Evolutionary conservation across 2,329 filamentous ascomycete genomes (phyloP).

Genomic region (Penicillium sp.): DNA sequence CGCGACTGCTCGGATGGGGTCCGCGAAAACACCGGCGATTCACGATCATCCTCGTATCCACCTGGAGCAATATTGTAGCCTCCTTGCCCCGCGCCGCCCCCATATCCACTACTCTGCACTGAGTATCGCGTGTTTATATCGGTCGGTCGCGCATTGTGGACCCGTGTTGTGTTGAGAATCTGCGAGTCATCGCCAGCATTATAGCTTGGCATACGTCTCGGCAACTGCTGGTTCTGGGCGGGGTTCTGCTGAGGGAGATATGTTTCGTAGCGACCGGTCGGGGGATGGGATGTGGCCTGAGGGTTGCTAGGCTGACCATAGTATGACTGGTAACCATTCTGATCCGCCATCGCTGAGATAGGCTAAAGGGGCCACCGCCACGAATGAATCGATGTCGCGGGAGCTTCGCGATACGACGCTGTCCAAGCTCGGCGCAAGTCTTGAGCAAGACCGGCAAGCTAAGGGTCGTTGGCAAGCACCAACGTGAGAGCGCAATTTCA

Average conservation of each 20-base stretch:
- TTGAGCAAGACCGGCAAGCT: background rate
- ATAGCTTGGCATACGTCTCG: slow-evolving; percentile 69
- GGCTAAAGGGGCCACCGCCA: background rate
- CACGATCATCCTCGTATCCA: slow-evolving; percentile 36
- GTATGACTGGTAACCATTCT: slow-evolving; percentile 55
- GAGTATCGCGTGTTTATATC: slow-evolving; percentile 41
- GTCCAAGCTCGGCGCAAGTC: background rate
- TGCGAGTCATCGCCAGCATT: slow-evolving; percentile 73
- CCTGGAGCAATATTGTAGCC: slow-evolving; percentile 30
- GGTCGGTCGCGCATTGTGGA: slow-evolving; percentile 36
- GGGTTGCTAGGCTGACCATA: slow-evolving; percentile 43
- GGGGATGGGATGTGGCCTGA: slow-evolving; percentile 33
- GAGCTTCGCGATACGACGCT: background rate
- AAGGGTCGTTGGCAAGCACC: background rate
- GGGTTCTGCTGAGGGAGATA: slow-evolving; percentile 46
- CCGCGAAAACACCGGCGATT: slow-evolving; percentile 40
- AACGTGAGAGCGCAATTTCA: slow-evolving; percentile 4
- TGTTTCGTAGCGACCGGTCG: slow-evolving; percentile 45
- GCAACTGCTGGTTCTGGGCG: slow-evolving; percentile 46
- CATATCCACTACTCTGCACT: slow-evolving; percentile 41
- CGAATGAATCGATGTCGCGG: slow-evolving; percentile 1
- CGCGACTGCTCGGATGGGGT: slow-evolving; percentile 41
- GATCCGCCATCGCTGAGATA: slow-evolving; percentile 55
- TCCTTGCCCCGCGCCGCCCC: slow-evolving; percentile 42
- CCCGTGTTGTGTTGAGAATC: slow-evolving; percentile 48